Conservation (phyloP, 495 filamentous ascomycete genomes). For the Penicillium crystallinum region DNA sequence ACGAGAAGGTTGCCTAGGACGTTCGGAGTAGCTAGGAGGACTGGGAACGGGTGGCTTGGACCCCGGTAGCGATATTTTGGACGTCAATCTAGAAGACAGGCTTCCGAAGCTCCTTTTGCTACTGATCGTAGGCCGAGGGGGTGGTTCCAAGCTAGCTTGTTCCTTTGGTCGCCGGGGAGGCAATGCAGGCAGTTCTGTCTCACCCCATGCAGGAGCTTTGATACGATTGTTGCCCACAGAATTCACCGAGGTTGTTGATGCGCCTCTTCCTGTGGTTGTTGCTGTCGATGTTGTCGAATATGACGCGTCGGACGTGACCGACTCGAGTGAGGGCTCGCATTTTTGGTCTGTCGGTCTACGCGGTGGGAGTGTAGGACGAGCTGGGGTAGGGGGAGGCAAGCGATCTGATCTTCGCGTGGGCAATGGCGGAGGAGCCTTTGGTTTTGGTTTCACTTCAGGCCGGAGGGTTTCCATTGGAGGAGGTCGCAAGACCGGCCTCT, state of each 20-base stretch:
- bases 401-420: constrained; percentile 43
- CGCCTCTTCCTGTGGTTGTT: constrained; percentile 25
- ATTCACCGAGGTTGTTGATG: constrained; percentile 34
- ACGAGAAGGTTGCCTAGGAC: constrained; percentile 8
- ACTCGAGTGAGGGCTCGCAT: constrained; percentile 31
- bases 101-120: constrained; percentile 15
- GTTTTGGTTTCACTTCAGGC: constrained; percentile 33
- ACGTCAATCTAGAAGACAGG: constrained; percentile 15
- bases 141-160: constrained; percentile 12
- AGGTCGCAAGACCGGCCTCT: constrained; percentile 18
- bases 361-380: constrained; percentile 34
- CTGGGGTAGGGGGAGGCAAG: constrained; percentile 40
- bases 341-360: constrained; percentile 34
- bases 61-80: constrained; percentile 18
- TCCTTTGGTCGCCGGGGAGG: constrained; percentile 36
- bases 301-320: constrained; percentile 35
- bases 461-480: constrained; percentile 17
- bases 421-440: constrained; percentile 45
- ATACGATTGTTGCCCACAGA: constrained; percentile 19
- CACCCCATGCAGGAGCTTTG: constrained; percentile 44
- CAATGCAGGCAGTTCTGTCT: constrained; percentile 38
- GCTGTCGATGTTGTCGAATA: constrained; percentile 34
- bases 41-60: constrained; percentile 13
- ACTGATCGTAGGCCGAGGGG: constrained; percentile 23
- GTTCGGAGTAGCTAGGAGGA: constrained; percentile 4